Evolutionary conservation across 805 yeast species (phyloP).

Genomic region (Starmera quercuum): DNA sequence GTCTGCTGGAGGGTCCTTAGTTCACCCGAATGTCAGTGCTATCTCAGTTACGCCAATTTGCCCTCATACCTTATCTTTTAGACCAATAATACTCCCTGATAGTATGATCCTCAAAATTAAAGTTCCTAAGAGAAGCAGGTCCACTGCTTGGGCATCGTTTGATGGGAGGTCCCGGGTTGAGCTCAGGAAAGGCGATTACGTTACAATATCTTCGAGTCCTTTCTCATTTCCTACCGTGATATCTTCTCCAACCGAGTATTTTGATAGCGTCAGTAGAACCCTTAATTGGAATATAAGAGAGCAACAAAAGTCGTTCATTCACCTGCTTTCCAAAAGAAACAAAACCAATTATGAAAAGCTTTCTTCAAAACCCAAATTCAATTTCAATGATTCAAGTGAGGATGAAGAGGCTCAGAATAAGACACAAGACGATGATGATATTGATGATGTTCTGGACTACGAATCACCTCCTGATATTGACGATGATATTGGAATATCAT

Average conservation of each 20-base stretch:
- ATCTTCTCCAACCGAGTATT: constrained; percentile 63
- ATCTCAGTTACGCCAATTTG: constrained; percentile 92
- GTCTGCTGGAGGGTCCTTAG: constrained; percentile 92
- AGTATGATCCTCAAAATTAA: constrained; percentile 80
- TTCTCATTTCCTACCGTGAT: constrained; percentile 93
- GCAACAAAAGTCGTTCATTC: constrained; percentile 74
- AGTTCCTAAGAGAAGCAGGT: constrained; percentile 74
- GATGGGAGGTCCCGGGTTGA: constrained; percentile 90
- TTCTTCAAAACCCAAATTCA: constrained; percentile 15
- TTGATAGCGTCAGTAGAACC: constrained; percentile 79
- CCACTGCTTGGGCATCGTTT: constrained; percentile 95
- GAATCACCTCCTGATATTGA: constrained; percentile 21
- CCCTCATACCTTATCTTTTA: constrained; percentile 88
- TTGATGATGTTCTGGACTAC: constrained; percentile 13
- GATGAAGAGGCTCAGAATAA: constrained; percentile 1
- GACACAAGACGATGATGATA: constrained; percentile 1
- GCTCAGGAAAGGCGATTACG: constrained; percentile 73
- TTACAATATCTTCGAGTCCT: constrained; percentile 77
- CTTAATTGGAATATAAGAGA: constrained; percentile 92
- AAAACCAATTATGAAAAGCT: constrained; percentile 32
- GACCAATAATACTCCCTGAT: constrained; percentile 90
- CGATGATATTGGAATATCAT: constrained; percentile 18
- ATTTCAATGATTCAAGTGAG: constrained; percentile 5
- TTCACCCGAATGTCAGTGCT: constrained; percentile 91
- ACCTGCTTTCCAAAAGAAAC: constrained; percentile 50